These are phyloP conservation scores for Medicago lupulina DNA, from an alignment of 306 rosid genomes.

Conservation along the genomic window DNA sequence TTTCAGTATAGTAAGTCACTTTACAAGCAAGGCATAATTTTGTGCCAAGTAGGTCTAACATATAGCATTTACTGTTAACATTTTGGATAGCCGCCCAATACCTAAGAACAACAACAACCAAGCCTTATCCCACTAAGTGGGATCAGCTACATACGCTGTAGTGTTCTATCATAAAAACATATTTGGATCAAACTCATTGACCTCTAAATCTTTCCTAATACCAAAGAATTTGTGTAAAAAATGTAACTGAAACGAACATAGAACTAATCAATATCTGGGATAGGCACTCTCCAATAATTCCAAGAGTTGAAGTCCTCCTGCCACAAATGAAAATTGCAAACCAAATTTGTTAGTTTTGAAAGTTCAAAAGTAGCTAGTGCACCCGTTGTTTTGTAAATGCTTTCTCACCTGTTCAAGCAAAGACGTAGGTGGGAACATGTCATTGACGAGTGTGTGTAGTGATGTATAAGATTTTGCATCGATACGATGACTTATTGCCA, in stretches of 20 bases:
- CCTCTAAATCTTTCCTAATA: background rate
- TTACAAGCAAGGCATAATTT: slow-evolving; percentile 3
- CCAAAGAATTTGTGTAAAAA: slow-evolving; percentile 28
- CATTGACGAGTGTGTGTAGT: slow-evolving; percentile 90
- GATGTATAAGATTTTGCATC: slow-evolving; percentile 89
- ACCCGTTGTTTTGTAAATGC: background rate
- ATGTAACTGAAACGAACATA: slow-evolving; percentile 2
- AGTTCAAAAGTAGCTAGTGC: slow-evolving; percentile 15
- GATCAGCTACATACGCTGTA: too few relatives aligned
- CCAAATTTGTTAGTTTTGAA: slow-evolving; percentile 23
- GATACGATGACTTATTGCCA: slow-evolving; percentile 82
- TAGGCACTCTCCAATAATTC: slow-evolving; percentile 87
- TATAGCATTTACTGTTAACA: background rate
- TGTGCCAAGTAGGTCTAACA: background rate
- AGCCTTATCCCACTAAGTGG: too few relatives aligned
- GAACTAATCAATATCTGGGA: slow-evolving; percentile 65
- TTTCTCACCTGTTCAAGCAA: slow-evolving; percentile 78
- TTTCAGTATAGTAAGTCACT: background rate
- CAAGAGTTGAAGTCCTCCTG: slow-evolving; percentile 97
- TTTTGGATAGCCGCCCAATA: slow-evolving; percentile 14
- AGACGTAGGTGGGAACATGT: slow-evolving; percentile 97
- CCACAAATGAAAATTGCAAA: slow-evolving; percentile 34
- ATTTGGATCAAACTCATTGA: too few relatives aligned
- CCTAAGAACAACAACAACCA: background rate
- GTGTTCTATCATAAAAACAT: too few relatives aligned